A percentile compares a stretch with the other conserved stretches of the same genome.
phyloP scores from a whole-genome alignment of 2,329 filamentous ascomycete genomes.

The Nemania sp. region DNA sequence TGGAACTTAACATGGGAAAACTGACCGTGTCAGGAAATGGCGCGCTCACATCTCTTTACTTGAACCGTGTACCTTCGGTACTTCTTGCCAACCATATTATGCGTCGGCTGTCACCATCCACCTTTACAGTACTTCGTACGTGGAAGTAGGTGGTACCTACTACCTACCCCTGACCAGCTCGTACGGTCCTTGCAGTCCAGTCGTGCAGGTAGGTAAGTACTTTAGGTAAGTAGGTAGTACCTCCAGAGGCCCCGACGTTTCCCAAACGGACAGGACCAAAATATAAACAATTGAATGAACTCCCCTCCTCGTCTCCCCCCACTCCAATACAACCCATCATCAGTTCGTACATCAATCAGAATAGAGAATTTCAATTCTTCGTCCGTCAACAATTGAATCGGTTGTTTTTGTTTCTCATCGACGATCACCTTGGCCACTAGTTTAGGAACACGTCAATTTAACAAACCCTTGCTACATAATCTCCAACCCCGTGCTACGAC shows the following conservation, averaged over 20 bases:
- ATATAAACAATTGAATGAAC: conserved; percentile 18
- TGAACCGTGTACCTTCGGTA: background rate
- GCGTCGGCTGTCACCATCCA: background rate
- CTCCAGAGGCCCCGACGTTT: background rate
- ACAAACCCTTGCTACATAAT: background rate
- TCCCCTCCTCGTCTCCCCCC: background rate
- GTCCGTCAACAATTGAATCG: conserved; percentile 26
- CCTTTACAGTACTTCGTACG: background rate
- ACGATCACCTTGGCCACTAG: conserved; percentile 25
- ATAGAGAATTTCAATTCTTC: conserved; percentile 18
- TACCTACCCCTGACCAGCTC: no score
- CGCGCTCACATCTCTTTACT: background rate
- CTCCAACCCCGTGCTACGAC: conserved; percentile 25
- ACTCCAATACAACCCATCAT: conserved; percentile 11
- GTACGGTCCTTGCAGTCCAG: no score
- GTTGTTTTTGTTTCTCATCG: conserved; percentile 9
- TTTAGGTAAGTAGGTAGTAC: no score
- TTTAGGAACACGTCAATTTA: conserved; percentile 1
- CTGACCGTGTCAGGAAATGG: background rate
- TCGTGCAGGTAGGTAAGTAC: no score
- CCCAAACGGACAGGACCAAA: background rate
- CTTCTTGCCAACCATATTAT: background rate
- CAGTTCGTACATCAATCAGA: conserved; percentile 25
- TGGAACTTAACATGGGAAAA: background rate
- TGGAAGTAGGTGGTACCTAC: background rate